Evolutionary conservation across 805 yeast genomes (phyloP).

Genomic region (Lipomyces anomalus): DNA sequence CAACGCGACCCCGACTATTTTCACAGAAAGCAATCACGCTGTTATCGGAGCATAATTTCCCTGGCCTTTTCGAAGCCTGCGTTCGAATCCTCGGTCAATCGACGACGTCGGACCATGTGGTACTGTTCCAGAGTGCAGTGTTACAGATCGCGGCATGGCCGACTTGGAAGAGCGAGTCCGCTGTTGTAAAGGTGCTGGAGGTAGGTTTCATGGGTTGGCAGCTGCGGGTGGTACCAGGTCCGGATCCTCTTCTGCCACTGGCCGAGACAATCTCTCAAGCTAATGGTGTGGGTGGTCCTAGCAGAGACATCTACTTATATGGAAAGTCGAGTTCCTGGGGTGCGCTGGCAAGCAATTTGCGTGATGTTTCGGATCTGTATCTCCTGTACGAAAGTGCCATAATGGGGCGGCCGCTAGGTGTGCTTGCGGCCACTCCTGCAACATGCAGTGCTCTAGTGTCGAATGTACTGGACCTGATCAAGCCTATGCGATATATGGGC

Average conservation of each 20-base stretch:
- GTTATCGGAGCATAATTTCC: conserved; percentile 17
- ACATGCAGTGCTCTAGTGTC: conserved; percentile 14
- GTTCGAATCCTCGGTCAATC: conserved; percentile 10
- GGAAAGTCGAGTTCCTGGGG: conserved; percentile 19
- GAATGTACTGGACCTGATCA: conserved; percentile 17
- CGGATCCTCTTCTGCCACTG: conserved; percentile 16
- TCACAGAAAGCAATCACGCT: conserved; percentile 13
- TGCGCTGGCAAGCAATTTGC: conserved; percentile 5
- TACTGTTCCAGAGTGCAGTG: conserved; percentile 18
- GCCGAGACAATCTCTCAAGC: too few species aligned
- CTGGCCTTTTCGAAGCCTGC: conserved; percentile 16
- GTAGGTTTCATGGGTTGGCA: conserved; percentile 19
- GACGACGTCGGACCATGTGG: conserved; percentile 3
- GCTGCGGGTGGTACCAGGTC: conserved; percentile 5
- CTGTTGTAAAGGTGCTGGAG: conserved; percentile 7
- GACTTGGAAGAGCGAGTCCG: background rate
- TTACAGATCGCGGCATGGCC: conserved; percentile 22
- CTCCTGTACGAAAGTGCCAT: conserved; percentile 11
- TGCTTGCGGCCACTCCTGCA: conserved; percentile 16
- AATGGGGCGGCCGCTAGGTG: conserved; percentile 16
- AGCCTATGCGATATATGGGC: conserved; percentile 21
- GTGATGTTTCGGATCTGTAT: conserved; percentile 7
- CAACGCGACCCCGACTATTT: conserved; percentile 10
- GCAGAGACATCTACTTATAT: conserved; percentile 6
- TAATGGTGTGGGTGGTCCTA: background rate